These are phyloP conservation scores for Psilocybe cyanescens DNA, from an alignment of 768 basidiomycete species.

Conservation along the genomic window DNA sequence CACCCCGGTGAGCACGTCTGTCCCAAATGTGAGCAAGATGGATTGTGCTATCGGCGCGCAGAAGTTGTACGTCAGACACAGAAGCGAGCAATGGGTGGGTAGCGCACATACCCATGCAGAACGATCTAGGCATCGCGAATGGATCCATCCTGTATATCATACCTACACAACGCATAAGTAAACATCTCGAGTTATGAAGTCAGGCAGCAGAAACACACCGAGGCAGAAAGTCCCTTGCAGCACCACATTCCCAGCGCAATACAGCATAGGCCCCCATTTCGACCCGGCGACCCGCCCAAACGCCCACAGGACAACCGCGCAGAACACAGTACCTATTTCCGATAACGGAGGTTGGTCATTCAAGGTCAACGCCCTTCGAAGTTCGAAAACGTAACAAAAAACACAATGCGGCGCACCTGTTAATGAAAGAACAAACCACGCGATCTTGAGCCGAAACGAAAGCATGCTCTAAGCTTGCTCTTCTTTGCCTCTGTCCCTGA, in stretches of 20 bases:
- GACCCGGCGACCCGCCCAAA: conserved; percentile 48
- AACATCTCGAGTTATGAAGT: neutral
- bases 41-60: conserved; percentile 40
- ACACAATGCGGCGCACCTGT: conserved; percentile 40
- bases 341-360: neutral
- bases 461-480: conserved; percentile 43
- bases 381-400: neutral
- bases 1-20: conserved; percentile 48
- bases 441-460: conserved; percentile 55
- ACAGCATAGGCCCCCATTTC: conserved; percentile 53
- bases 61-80: neutral
- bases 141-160: conserved; percentile 70
- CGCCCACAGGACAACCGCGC: conserved; percentile 49
- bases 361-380: neutral
- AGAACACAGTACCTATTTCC: conserved; percentile 49
- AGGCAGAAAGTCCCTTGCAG: conserved; percentile 63
- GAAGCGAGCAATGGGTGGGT: neutral
- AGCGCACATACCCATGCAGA: conserved; percentile 54
- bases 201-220: conserved; percentile 39
- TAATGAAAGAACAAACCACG: conserved; percentile 62
- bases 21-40: conserved; percentile 43
- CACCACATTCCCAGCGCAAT: conserved; percentile 52
- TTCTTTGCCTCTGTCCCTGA: neutral
- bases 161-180: conserved; percentile 38
- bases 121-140: conserved; percentile 54